phyloP scores from a whole-genome alignment of 345 rosid species.

The Hirschfeldia incana region DNA sequence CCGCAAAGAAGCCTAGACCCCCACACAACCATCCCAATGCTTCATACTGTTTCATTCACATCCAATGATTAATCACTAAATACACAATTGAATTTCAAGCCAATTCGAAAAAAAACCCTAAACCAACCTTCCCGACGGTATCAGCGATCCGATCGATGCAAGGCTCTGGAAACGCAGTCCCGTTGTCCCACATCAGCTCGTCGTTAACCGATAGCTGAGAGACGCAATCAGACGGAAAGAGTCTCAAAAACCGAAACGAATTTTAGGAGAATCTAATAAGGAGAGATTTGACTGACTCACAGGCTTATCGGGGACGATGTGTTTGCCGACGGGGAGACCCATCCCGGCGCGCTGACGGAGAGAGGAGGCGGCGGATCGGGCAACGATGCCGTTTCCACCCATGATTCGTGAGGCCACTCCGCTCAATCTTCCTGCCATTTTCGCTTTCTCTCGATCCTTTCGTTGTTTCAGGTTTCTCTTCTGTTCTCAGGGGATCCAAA shows the following conservation, averaged over 20 bases:
- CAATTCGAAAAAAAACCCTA: background rate
- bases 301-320: constrained; percentile 56
- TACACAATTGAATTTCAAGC: background rate
- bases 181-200: constrained; percentile 95
- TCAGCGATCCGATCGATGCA: constrained; percentile 98
- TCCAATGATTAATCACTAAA: background rate
- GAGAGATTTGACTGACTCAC: background rate
- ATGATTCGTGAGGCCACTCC: constrained; percentile 73
- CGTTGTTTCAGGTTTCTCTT: too few species aligned
- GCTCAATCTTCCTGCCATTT: constrained; percentile 80
- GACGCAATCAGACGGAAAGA: background rate
- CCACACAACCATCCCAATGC: constrained; percentile 98
- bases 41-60: constrained; percentile 61
- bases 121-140: constrained; percentile 87
- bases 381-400: constrained; percentile 84
- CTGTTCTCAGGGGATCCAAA: too few species aligned
- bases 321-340: constrained; percentile 96
- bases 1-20: constrained; percentile 78
- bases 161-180: constrained; percentile 89
- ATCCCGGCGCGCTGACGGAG: constrained; percentile 89
- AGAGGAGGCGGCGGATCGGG: constrained; percentile 73
- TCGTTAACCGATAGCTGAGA: constrained; percentile 79
- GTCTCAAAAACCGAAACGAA: constrained; percentile 9
- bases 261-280: background rate
- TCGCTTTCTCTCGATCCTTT: too few species aligned